These are phyloP conservation scores for Fimicolochytrium jonesii DNA, from an alignment of 192 early-diverging fungal species.

Conservation along the genomic window DNA sequence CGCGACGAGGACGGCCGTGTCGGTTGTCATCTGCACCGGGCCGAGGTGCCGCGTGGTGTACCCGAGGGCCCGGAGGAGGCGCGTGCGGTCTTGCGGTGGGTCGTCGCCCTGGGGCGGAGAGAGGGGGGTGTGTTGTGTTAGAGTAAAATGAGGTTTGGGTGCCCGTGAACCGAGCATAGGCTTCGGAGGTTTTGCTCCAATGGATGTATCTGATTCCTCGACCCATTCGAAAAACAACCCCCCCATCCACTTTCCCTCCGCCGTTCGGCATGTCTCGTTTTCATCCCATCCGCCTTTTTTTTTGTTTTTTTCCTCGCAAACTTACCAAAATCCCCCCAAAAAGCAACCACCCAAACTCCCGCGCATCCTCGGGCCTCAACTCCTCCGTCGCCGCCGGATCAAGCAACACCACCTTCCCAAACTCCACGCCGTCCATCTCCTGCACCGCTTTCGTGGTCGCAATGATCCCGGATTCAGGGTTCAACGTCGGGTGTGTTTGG, in stretches of 20 bases:
- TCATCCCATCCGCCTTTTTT: too few species aligned
- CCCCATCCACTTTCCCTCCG: too few species aligned
- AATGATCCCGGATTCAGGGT: conserved; percentile 28
- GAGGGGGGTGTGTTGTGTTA: neutral
- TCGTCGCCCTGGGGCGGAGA: conserved; percentile 37
- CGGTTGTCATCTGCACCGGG: conserved; percentile 79
- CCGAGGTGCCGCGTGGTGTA: conserved; percentile 71
- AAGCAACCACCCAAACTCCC: conserved; percentile 65
- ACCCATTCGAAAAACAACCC: too few species aligned
- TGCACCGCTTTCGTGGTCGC: conserved; percentile 16
- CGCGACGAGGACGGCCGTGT: conserved; percentile 74
- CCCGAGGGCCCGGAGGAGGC: conserved; percentile 62
- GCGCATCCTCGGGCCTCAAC: conserved; percentile 63
- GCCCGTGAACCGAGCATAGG: neutral
- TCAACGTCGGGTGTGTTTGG: too few species aligned
- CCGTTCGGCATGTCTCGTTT: too few species aligned
- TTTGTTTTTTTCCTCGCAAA: too few species aligned
- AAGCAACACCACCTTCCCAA: conserved; percentile 61
- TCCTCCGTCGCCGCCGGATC: conserved; percentile 60
- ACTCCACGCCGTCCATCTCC: conserved; percentile 43
- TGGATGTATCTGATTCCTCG: too few species aligned
- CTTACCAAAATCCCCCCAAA: conserved; percentile 78
- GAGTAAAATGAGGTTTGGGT: neutral
- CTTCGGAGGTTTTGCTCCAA: neutral
- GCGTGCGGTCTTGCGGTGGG: conserved; percentile 44